Conservation (phyloP, 768 basidiomycete species). For the Podaxis sp. region DNA sequence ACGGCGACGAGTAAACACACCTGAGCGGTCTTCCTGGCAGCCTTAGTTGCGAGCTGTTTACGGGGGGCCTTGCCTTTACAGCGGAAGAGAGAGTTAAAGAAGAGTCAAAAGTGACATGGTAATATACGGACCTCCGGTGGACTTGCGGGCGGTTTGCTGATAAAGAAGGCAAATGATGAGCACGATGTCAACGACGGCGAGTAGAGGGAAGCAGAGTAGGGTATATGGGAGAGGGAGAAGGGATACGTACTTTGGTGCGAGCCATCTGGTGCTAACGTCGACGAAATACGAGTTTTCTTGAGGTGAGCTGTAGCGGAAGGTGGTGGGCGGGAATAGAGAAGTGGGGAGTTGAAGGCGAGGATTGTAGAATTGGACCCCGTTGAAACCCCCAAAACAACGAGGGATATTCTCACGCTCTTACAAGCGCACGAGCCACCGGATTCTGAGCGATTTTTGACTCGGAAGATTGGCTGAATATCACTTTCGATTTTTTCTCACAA, state of each 20-base stretch:
- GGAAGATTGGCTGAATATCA: constrained; percentile 46
- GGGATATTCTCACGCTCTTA: constrained; percentile 47
- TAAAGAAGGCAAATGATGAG: constrained; percentile 30
- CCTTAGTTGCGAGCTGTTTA: constrained; percentile 96
- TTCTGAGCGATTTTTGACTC: constrained; percentile 48
- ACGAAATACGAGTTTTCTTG: constrained; percentile 24
- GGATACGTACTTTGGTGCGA: constrained; percentile 72
- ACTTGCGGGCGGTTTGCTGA: constrained; percentile 99
- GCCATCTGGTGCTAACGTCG: constrained; percentile 55
- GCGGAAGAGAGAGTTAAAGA: constrained; percentile 12
- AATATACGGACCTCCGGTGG: constrained; percentile 81
- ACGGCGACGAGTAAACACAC: constrained; percentile 39
- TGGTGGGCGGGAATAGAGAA: constrained; percentile 34
- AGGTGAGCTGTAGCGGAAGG: constrained; percentile 22
- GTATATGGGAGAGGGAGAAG: constrained; percentile 13
- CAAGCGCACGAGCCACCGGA: constrained; percentile 50
- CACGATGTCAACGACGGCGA: constrained; percentile 23
- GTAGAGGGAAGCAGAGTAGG: constrained; percentile 23
- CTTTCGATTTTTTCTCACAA: constrained; percentile 26
- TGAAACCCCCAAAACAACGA: constrained; percentile 38
- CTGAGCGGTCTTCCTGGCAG: constrained; percentile 85
- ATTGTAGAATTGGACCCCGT: constrained; percentile 32
- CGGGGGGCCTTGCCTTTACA: constrained; percentile 79
- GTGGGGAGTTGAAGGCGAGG: constrained; percentile 39
- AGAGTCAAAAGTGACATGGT: constrained; percentile 25